Conservation (phyloP, 306 rosid genomes). For the Fragaria ananassa region DNA sequence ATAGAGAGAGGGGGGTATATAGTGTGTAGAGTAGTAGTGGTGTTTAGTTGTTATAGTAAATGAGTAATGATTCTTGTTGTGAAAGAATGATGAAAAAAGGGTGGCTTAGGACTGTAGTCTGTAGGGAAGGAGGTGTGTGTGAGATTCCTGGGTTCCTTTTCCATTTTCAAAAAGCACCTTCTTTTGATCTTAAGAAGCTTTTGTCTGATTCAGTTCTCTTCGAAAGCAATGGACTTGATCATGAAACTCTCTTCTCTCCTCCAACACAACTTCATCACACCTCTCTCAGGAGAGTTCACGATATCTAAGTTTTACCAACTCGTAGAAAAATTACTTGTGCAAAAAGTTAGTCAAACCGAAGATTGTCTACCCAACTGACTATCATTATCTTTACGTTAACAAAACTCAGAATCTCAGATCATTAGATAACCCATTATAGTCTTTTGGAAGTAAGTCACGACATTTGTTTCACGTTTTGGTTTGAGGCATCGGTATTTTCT, state of each 20-base stretch:
- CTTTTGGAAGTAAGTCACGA: not conserved
- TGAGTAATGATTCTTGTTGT: conserved; percentile 58
- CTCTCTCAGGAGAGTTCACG: not conserved
- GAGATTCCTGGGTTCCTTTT: conserved; percentile 76
- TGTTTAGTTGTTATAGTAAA: conserved; percentile 52
- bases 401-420: too few relatives aligned
- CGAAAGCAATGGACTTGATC: conserved; percentile 73
- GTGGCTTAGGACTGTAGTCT: conserved; percentile 46
- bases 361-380: not conserved
- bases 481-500: too few relatives aligned
- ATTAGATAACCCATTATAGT: not conserved
- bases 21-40: not conserved
- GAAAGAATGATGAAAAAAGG: conserved; percentile 73
- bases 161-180: conserved; percentile 53
- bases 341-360: not conserved
- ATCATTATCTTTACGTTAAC: too few relatives aligned
- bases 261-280: conserved; percentile 43
- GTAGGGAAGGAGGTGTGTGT: conserved; percentile 33
- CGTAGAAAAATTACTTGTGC: not conserved
- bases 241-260: conserved; percentile 30
- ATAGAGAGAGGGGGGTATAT: not conserved
- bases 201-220: conserved; percentile 83
- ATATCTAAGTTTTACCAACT: not conserved
- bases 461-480: not conserved
- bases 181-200: conserved; percentile 70